A percentile compares a stretch with the other conserved stretches of the same genome.
These are phyloP conservation scores for Aspergillus spinulosporus DNA, from an alignment of 2,329 filamentous ascomycete genomes.

Conservation along the genomic window DNA sequence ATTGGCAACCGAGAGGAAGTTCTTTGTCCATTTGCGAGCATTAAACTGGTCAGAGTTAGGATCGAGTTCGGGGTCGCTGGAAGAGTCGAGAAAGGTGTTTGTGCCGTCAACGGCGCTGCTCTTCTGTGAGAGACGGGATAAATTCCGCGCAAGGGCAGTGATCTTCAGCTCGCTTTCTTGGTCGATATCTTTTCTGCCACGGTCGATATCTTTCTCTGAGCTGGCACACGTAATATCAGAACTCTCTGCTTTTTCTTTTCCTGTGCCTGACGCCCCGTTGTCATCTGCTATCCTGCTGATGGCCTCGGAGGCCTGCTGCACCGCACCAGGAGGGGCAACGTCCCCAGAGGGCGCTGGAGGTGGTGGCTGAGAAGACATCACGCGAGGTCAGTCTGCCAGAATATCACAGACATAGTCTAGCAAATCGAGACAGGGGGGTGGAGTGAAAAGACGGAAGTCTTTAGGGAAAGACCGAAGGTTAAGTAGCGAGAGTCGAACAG, in stretches of 20 bases:
- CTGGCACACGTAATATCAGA: constrained; percentile 26
- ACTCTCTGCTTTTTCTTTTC: constrained; percentile 24
- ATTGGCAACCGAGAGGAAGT: constrained; percentile 36
- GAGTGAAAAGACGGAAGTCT: not conserved
- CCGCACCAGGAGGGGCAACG: constrained; percentile 14
- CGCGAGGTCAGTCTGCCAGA: not conserved
- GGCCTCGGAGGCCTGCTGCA: not conserved
- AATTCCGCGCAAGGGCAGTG: constrained; percentile 30
- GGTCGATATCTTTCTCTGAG: constrained; percentile 27
- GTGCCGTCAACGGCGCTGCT: constrained; percentile 22
- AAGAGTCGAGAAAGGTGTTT: constrained; percentile 40
- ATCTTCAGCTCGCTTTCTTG: constrained; percentile 28
- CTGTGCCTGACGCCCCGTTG: not conserved
- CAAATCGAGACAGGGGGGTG: not conserved
- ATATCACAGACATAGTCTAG: not conserved
- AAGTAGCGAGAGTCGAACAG: not conserved
- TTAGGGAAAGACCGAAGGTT: constrained; percentile 2
- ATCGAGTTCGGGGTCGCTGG: constrained; percentile 41
- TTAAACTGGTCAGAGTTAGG: constrained; percentile 45
- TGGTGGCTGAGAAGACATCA: constrained; percentile 18
- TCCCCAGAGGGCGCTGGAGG: constrained; percentile 24
- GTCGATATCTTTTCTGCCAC: constrained; percentile 25
- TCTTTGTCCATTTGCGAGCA: constrained; percentile 48
- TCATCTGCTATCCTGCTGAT: constrained; percentile 12
- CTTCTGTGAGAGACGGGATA: constrained; percentile 34